Conservation (phyloP, 1,139 yeast species). For the Williopsis jadinii region DNA sequence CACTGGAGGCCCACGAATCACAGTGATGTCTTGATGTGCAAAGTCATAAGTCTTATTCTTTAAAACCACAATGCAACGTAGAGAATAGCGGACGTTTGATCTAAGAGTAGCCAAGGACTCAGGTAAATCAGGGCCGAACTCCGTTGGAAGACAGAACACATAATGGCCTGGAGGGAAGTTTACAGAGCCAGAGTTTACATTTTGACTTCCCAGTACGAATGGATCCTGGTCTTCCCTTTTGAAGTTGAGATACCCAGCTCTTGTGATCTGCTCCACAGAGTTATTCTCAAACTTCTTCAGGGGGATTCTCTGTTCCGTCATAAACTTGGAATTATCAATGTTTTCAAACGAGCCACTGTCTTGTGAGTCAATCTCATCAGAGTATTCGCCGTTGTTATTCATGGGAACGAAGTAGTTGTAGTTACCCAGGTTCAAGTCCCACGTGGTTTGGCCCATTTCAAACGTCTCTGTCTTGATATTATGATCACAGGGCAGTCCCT, state of each 20-base stretch:
- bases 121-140: constrained; percentile 66
- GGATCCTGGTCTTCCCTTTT: constrained; percentile 13
- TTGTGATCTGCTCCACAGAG: constrained; percentile 11
- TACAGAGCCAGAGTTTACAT: constrained; percentile 5
- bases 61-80: constrained; percentile 21
- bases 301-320: constrained; percentile 14
- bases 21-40: constrained; percentile 22
- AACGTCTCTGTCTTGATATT: constrained; percentile 38
- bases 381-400: constrained; percentile 21
- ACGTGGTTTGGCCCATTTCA: constrained; percentile 39
- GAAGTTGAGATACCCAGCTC: constrained; percentile 8
- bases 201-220: constrained; percentile 11
- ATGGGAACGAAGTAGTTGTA: constrained; percentile 41
- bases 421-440: constrained; percentile 38
- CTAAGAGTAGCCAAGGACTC: constrained; percentile 46
- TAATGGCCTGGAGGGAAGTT: constrained; percentile 56
- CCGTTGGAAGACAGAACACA: constrained; percentile 65
- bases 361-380: constrained; percentile 14
- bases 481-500: constrained; percentile 44
- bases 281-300: constrained; percentile 7
- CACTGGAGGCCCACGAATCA: constrained; percentile 76
- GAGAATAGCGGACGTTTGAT: constrained; percentile 29
- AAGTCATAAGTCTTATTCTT: constrained; percentile 14
- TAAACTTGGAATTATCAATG: constrained; percentile 12
- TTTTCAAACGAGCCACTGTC: constrained; percentile 12